Evolutionary conservation across 306 rosid genomes (phyloP).

Genomic region (Cicer pinnatifidum): DNA sequence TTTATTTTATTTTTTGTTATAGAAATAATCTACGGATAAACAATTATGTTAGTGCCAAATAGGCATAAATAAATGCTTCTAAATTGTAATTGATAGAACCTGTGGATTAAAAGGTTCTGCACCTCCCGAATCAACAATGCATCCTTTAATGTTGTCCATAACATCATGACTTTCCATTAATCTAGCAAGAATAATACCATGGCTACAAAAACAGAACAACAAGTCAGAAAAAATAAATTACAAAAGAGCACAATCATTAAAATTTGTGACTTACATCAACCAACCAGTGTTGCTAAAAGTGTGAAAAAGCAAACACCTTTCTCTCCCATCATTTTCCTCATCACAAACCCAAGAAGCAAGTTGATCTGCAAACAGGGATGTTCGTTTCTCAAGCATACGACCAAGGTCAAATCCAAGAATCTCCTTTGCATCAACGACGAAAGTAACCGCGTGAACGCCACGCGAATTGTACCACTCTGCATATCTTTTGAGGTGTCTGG

Average conservation of each 20-base stretch:
- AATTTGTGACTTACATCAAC: slow-evolving; percentile 66
- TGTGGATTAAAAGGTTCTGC: slow-evolving; percentile 81
- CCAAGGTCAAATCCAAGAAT: slow-evolving; percentile 64
- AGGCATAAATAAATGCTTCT: not conserved
- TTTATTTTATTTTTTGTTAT: no score
- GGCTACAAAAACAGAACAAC: slow-evolving; percentile 54
- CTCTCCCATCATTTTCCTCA: slow-evolving; percentile 59
- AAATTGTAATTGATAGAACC: slow-evolving; percentile 52
- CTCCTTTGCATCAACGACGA: slow-evolving; percentile 65
- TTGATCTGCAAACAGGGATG: slow-evolving; percentile 54
- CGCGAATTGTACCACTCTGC: slow-evolving; percentile 83
- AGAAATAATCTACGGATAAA: no score
- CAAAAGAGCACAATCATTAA: slow-evolving; percentile 3
- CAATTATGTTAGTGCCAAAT: no score
- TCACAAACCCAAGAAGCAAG: slow-evolving; percentile 64
- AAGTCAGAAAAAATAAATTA: not conserved
- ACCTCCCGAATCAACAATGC: slow-evolving; percentile 89
- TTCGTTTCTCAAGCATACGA: slow-evolving; percentile 56
- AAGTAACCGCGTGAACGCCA: slow-evolving; percentile 75
- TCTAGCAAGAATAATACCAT: slow-evolving; percentile 69
- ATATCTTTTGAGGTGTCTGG: slow-evolving; percentile 77
- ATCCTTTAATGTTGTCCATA: slow-evolving; percentile 72
- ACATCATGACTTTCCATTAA: slow-evolving; percentile 56
- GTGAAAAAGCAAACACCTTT: slow-evolving; percentile 76
- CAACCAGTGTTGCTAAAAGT: slow-evolving; percentile 95